Evolutionary conservation across 257 asterid genomes (phyloP).

Genomic region (Hygrophila difformis): DNA sequence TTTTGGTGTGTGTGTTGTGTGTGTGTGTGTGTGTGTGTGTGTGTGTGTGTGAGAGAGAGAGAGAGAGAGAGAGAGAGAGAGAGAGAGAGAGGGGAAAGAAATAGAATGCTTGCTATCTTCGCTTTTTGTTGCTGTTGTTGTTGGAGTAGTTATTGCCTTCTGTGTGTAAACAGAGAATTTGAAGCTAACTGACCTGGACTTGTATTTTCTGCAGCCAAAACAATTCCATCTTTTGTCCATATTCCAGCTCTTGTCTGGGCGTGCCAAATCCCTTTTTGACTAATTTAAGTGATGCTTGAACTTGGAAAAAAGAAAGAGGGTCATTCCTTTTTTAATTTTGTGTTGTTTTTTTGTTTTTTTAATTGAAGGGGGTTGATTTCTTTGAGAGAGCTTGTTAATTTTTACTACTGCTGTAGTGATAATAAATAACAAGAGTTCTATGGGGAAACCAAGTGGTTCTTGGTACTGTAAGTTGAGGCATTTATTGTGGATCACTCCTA

Average conservation of each 20-base stretch:
- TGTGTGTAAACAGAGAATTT: constrained; percentile 12
- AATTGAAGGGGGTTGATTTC: too few species aligned
- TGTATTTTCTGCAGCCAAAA: constrained; percentile 9
- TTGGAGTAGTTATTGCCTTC: too few species aligned
- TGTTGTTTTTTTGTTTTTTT: constrained; percentile 7
- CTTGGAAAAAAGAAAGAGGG: not conserved
- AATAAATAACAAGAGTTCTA: constrained; percentile 6
- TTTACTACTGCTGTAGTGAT: not conserved
- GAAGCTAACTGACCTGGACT: constrained; percentile 16
- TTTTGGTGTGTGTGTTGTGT: not conserved
- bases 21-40: not conserved
- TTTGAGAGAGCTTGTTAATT: not conserved
- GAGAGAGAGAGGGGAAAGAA: too few species aligned
- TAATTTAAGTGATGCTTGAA: not conserved
- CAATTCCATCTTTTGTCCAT: constrained; percentile 21
- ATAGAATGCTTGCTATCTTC: too few species aligned
- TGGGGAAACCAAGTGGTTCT: constrained; percentile 25
- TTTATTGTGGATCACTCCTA: too few species aligned
- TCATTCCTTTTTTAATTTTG: constrained; percentile 2
- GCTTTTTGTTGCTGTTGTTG: constrained; percentile 1
- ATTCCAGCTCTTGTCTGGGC: constrained; percentile 15
- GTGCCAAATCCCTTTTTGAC: constrained; percentile 5
- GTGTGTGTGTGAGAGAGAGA: not conserved
- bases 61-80: too few species aligned
- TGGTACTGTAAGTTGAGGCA: constrained; percentile 25